Percentiles rank a stretch among this genome's conserved stretches.
phyloP scores from a whole-genome alignment of 176 grass and related monocot genomes.

The Raddia distichophylla region DNA sequence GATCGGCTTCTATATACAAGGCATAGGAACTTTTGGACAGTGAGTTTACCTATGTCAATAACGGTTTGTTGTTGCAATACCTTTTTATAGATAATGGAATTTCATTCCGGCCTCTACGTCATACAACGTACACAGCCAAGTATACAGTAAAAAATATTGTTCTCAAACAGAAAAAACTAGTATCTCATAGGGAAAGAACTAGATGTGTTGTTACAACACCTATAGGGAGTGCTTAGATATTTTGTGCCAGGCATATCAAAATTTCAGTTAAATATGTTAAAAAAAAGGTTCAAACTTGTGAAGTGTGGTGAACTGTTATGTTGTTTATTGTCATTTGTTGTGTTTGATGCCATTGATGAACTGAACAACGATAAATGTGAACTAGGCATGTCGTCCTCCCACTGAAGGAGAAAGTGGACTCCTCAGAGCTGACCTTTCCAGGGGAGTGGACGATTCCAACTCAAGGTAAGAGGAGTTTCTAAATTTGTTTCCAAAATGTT shows the following conservation, averaged over 20 bases:
- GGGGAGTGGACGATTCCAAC: conserved; percentile 40
- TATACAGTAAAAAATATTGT: too few relatives aligned
- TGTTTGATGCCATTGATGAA: conserved; percentile 1
- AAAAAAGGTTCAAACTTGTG: neutral
- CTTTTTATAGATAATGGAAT: too few relatives aligned
- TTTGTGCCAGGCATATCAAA: neutral
- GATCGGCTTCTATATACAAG: neutral
- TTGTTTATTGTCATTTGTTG: neutral
- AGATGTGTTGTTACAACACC: neutral
- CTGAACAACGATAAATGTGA: conserved; percentile 25
- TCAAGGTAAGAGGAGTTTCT: conserved; percentile 40
- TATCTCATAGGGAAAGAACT: too few relatives aligned
- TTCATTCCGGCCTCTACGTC: too few relatives aligned
- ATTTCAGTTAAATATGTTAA: neutral
- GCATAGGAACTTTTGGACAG: neutral
- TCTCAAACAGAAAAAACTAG: too few relatives aligned
- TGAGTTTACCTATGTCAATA: neutral
- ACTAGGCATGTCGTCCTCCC: conserved; percentile 72
- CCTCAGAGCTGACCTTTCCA: conserved; percentile 74
- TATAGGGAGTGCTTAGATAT: neutral
- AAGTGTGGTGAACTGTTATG: neutral
- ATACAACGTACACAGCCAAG: too few relatives aligned
- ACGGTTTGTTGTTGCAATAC: neutral
- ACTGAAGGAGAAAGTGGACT: conserved; percentile 76
- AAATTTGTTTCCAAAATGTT: neutral